Evolutionary conservation across 805 yeast species (phyloP).

Genomic region (Candida koratica): DNA sequence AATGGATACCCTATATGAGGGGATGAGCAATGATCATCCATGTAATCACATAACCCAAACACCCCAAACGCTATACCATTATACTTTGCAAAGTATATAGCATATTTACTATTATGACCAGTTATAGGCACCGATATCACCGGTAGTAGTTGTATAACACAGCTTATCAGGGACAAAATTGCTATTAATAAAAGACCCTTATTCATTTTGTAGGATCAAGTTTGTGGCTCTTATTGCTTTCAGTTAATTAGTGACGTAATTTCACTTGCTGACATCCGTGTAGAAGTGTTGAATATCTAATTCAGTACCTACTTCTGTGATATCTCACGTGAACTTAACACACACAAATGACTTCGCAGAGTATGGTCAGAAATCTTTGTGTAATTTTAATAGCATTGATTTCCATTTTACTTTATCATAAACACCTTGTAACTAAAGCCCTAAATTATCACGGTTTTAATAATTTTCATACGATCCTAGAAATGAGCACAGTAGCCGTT

Average conservation of each 20-base stretch:
- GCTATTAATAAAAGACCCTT: conserved; percentile 29
- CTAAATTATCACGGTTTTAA: neutral
- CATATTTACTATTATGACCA: conserved; percentile 19
- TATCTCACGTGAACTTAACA: conserved; percentile 9
- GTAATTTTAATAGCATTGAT: conserved; percentile 9
- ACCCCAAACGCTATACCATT: conserved; percentile 38
- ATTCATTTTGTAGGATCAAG: conserved; percentile 20
- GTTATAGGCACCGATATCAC: conserved; percentile 42
- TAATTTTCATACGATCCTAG: neutral
- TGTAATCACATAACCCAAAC: conserved; percentile 38
- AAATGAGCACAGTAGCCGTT: conserved; percentile 5
- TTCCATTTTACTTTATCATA: conserved; percentile 4
- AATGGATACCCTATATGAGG: conserved; percentile 37
- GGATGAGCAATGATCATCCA: conserved; percentile 26
- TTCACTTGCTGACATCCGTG: too few species aligned
- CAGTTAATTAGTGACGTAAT: too few species aligned
- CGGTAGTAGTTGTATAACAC: conserved; percentile 36
- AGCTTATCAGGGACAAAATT: conserved; percentile 26
- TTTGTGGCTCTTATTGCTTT: neutral
- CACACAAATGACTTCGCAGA: conserved; percentile 3
- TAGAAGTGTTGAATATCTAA: too few species aligned
- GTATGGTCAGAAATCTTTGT: neutral
- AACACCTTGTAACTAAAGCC: neutral
- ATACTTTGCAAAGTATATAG: conserved; percentile 29
- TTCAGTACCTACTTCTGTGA: too few species aligned